Conservation (phyloP, 2,329 filamentous ascomycete genomes). For the Aurifilum marmelostoma region DNA sequence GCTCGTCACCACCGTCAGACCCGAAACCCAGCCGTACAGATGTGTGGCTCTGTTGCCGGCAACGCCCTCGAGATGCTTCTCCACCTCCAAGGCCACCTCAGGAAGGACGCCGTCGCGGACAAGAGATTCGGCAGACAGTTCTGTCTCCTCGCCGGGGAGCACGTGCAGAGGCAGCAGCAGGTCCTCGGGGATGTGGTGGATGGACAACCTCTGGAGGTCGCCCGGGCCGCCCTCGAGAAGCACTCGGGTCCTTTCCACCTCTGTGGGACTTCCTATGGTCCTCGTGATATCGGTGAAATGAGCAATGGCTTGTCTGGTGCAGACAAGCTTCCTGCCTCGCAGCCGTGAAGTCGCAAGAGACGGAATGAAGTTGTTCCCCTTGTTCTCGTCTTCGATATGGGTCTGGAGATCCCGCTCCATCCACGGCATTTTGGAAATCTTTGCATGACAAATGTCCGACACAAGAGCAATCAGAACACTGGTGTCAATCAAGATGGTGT, state of each 20-base stretch:
- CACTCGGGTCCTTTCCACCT: constrained; percentile 62
- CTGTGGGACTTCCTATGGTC: constrained; percentile 63
- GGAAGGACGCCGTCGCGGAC: constrained; percentile 20
- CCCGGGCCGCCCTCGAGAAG: constrained; percentile 47
- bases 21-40: constrained; percentile 18
- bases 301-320: constrained; percentile 65
- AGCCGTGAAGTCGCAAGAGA: constrained; percentile 65
- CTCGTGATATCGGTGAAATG: constrained; percentile 70
- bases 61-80: constrained; percentile 19
- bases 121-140: not conserved
- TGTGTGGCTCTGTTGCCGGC: constrained; percentile 22
- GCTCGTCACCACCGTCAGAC: constrained; percentile 20
- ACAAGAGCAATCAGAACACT: constrained; percentile 74
- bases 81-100: constrained; percentile 18
- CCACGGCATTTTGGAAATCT: constrained; percentile 42
- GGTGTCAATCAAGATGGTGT: constrained; percentile 63
- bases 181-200: constrained; percentile 21
- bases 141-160: not conserved
- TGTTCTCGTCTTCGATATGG: constrained; percentile 66
- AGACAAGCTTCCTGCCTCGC: constrained; percentile 59
- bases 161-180: constrained; percentile 25
- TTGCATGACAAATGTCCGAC: constrained; percentile 70
- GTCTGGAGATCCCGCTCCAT: constrained; percentile 62
- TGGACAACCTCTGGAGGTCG: constrained; percentile 22
- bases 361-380: constrained; percentile 60